Evolutionary conservation across 345 rosid genomes (phyloP).

Genomic region (Lumnitzera littorea): DNA sequence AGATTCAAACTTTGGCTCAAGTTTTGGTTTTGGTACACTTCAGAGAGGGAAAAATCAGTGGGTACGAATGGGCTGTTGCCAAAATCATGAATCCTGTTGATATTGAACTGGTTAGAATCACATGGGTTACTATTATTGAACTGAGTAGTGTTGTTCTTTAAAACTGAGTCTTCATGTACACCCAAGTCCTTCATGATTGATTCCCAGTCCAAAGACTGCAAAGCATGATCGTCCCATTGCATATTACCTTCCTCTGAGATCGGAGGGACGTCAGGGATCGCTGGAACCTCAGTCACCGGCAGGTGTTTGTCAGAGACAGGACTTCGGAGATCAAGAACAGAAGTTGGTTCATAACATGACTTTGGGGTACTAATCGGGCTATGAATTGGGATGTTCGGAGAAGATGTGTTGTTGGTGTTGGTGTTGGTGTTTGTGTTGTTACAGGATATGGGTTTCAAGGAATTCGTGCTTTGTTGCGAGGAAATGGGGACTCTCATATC

Average conservation of each 20-base stretch:
- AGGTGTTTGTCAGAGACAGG: constrained; percentile 35
- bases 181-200: constrained; percentile 76
- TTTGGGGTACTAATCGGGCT: neutral
- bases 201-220: constrained; percentile 82
- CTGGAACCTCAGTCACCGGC: neutral
- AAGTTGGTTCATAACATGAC: constrained; percentile 60
- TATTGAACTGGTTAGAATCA: too few species aligned
- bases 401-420: constrained; percentile 4
- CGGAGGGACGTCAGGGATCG: constrained; percentile 4
- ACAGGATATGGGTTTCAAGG: constrained; percentile 5
- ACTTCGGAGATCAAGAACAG: constrained; percentile 65
- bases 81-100: too few species aligned
- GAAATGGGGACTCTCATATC: constrained; percentile 66
- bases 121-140: too few species aligned
- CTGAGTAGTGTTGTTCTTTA: too few species aligned
- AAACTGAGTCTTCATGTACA: constrained; percentile 47
- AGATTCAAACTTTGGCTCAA: constrained; percentile 12
- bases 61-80: neutral
- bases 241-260: constrained; percentile 8
- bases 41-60: constrained; percentile 45
- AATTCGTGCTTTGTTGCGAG: constrained; percentile 27
- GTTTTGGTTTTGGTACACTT: constrained; percentile 26
- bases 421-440: neutral
- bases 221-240: constrained; percentile 56
- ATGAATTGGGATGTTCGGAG: neutral